Conservation (phyloP, 495 filamentous ascomycete species). For the Penicillium cinerascens region DNA sequence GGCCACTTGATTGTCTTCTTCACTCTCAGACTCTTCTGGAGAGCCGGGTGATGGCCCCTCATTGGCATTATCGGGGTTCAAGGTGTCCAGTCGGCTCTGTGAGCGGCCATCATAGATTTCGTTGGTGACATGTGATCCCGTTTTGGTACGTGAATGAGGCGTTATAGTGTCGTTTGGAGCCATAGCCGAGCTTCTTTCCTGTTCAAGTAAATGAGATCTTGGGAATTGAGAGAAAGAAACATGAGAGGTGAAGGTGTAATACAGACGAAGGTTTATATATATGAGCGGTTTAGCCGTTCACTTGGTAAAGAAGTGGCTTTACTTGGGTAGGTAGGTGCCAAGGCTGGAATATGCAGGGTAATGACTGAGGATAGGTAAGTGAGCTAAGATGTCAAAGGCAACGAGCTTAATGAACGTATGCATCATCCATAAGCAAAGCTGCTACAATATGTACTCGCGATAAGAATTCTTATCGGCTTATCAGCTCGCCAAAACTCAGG, state of each 20-base stretch:
- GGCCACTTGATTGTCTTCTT: slow-evolving; percentile 22
- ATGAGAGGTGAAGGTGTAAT: neutral
- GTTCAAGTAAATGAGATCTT: no score
- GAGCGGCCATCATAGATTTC: neutral
- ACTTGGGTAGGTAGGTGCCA: neutral
- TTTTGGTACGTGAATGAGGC: neutral
- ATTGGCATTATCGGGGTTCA: neutral
- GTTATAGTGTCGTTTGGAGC: neutral
- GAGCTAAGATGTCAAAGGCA: no score
- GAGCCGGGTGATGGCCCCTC: slow-evolving; percentile 9
- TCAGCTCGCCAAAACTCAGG: slow-evolving; percentile 24
- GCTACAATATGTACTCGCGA: no score
- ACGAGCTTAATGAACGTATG: no score
- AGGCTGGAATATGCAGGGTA: neutral
- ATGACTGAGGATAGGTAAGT: neutral
- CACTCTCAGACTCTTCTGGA: slow-evolving; percentile 32
- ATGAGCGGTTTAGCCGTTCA: neutral
- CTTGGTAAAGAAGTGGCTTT: neutral
- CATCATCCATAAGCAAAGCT: no score
- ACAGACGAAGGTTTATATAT: no score
- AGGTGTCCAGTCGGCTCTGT: neutral
- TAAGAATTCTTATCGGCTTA: slow-evolving; percentile 24
- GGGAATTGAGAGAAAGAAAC: neutral
- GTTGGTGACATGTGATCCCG: neutral
- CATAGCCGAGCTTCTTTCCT: no score